phyloP scores from a whole-genome alignment of 2,329 filamentous ascomycete genomes.

The Sporothrix globosa region DNA sequence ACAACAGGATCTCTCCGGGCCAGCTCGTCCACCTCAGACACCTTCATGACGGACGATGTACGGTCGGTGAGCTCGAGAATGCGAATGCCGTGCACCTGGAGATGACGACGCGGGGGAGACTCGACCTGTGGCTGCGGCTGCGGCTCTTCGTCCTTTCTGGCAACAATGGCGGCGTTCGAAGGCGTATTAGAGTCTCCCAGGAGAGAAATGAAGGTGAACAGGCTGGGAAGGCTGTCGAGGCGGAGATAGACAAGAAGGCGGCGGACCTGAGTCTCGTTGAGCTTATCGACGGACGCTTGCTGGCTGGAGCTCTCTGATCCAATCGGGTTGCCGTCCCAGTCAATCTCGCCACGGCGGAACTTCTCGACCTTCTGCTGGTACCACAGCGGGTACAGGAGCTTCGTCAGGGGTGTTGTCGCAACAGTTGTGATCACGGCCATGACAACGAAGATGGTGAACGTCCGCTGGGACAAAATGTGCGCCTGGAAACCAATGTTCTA shows the following conservation, averaged over 20 bases:
- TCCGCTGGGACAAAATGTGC: conserved; percentile 75
- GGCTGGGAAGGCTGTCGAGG: conserved; percentile 78
- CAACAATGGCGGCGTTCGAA: conserved; percentile 40
- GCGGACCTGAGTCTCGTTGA: conserved; percentile 53
- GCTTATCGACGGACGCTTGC: conserved; percentile 40
- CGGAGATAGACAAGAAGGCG: conserved; percentile 79
- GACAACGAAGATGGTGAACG: conserved; percentile 92
- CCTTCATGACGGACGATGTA: conserved; percentile 93
- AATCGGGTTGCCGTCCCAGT: conserved; percentile 67
- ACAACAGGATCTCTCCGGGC: conserved; percentile 76
- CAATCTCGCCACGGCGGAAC: conserved; percentile 80
- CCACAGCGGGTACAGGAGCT: conserved; percentile 70
- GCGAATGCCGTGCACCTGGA: conserved; percentile 82
- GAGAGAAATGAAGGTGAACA: conserved; percentile 81
- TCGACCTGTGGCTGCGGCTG: conserved; percentile 34
- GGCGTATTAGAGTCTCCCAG: conserved; percentile 54
- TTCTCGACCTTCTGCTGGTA: conserved; percentile 57
- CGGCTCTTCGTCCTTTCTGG: neutral
- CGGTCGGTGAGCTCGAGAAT: conserved; percentile 87
- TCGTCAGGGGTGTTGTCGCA: conserved; percentile 75
- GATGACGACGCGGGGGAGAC: conserved; percentile 49
- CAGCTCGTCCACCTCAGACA: conserved; percentile 77
- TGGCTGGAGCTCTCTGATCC: conserved; percentile 40
- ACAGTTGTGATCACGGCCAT: conserved; percentile 91
- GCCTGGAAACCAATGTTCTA: conserved; percentile 78